These are phyloP conservation scores for Giardia duodenalis DNA, from an alignment of 208 protist species.

Conservation along the genomic window DNA sequence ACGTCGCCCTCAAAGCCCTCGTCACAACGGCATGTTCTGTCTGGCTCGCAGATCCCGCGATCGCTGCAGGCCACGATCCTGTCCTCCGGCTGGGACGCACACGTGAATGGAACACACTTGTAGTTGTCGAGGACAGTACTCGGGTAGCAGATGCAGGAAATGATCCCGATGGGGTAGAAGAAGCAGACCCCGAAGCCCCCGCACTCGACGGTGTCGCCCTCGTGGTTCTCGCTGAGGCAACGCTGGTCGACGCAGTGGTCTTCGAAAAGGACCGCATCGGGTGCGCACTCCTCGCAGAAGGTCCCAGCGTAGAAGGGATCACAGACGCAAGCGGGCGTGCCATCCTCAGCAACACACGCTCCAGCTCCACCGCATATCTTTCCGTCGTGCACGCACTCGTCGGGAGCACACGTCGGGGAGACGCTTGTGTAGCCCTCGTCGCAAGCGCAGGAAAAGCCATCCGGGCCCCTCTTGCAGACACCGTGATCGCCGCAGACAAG, in stretches of 20 bases:
- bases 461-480: background rate
- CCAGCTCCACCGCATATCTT: background rate
- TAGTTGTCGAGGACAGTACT: background rate
- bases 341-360: background rate
- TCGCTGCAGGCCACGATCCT: background rate
- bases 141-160: background rate
- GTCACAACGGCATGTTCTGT: conserved; percentile 5
- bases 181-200: background rate
- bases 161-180: background rate
- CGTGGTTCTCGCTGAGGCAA: background rate
- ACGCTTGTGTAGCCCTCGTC: no score
- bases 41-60: background rate
- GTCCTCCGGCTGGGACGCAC: background rate
- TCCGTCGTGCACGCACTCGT: background rate
- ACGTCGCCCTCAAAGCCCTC: background rate
- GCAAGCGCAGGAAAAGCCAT: background rate
- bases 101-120: background rate
- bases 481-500: background rate
- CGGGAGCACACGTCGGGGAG: background rate
- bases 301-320: background rate
- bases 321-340: background rate
- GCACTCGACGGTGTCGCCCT: background rate
- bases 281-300: background rate
- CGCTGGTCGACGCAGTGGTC: background rate
- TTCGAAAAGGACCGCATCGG: background rate